Percentiles rank a stretch among this genome's conserved stretches.
Conservation (phyloP, 2,329 filamentous ascomycete species). For the Didymella glomerata region DNA sequence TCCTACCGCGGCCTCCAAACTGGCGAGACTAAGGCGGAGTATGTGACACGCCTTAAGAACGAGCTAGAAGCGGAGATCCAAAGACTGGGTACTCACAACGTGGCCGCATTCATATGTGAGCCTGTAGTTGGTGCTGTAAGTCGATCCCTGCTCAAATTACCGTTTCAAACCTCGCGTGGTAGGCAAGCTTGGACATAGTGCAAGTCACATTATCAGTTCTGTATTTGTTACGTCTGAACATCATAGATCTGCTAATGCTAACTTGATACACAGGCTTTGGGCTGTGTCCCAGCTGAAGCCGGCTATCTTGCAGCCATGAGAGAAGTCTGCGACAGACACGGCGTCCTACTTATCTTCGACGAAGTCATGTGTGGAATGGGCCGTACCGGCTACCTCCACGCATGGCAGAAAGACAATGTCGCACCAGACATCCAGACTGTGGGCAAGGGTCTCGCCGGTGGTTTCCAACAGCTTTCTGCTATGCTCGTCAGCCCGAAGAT, state of each 20-base stretch:
- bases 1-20: constrained; percentile 65
- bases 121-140: constrained; percentile 74
- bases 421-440: constrained; percentile 72
- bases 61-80: constrained; percentile 75
- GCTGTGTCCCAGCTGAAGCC: constrained; percentile 70
- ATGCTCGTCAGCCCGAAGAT: constrained; percentile 65
- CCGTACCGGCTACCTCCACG: constrained; percentile 66
- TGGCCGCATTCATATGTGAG: constrained; percentile 77
- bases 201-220: not conserved
- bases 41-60: constrained; percentile 66
- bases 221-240: too few species aligned
- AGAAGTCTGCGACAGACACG: constrained; percentile 73
- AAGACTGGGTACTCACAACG: constrained; percentile 67
- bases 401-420: constrained; percentile 67
- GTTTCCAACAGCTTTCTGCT: constrained; percentile 69
- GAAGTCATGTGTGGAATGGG: constrained; percentile 78
- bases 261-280: constrained; percentile 63
- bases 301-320: constrained; percentile 77
- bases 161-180: not conserved
- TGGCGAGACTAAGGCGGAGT: constrained; percentile 65
- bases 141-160: not conserved
- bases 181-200: not conserved
- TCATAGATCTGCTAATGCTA: not conserved
- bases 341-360: constrained; percentile 78
- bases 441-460: constrained; percentile 72